Evolutionary conservation across 1,284 basidiomycete genomes (phyloP), one percentile per base, ranked within the genome.

Genomic region (Heliocybe sulcata): DNA sequence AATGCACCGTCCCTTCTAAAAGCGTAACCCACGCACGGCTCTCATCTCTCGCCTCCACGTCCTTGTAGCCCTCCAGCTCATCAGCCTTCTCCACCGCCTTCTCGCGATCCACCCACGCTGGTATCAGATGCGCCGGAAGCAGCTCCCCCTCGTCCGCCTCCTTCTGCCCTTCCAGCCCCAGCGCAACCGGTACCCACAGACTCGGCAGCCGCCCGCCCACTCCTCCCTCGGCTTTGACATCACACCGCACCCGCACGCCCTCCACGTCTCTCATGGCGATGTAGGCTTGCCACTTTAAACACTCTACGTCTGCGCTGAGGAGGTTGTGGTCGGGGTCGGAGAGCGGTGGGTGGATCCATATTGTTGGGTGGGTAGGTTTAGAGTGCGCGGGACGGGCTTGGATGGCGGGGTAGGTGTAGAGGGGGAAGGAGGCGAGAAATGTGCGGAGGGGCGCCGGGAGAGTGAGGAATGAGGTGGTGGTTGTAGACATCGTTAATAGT

Each of bases 201-300:
- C 82, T 83, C 1, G 89, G 89, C 8, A 91, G 75, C 19, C 81
- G 74, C 2, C 74, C 77, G 57, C 81, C 85, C 45, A 88, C 69
- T 6, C 80, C 83, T 27, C 89, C 89, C 55, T 87, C 82, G 19
- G 79, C 71, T 14, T 77, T 66, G 31, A 91, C 72, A 65, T 90
- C 84, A 70, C 80, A 87, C 51, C 85, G 78, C 12, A 90, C 69
- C 25, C 68, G 68, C 51, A 89, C 68, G 60, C 69, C 62, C 19
- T 60, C 67, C 54, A 87, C 64, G 2, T 80, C 81, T 53, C 85
- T 80, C 16, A 92, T 77, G 1, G 88, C 86, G 56, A 92, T 75
- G 66, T 87, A 90, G 0, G 88, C 85, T 67, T 91, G 89, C 88
- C 88, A 91, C 69, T 89, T 90, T 62, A 92, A 77, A 67, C 88